A percentile compares a stretch with the other conserved stretches of the same genome.
These are phyloP conservation scores for Raffaelea arxii DNA, from an alignment of 2,329 filamentous ascomycete species.

Conservation along the genomic window DNA sequence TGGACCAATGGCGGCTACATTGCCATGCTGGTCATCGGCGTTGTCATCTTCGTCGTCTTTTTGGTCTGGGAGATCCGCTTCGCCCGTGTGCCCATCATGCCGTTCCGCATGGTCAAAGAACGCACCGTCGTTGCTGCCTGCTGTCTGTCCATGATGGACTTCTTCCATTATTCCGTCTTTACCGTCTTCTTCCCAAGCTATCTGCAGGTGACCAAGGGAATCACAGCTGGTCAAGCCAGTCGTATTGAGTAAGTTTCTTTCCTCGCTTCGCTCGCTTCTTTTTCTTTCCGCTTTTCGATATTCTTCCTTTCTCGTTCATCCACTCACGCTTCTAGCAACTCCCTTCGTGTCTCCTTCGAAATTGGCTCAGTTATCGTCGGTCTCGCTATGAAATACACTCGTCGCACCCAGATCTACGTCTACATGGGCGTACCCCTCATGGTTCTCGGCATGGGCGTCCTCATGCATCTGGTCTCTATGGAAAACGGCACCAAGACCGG, in stretches of 20 bases:
- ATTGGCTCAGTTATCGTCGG: conserved; percentile 50
- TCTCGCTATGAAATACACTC: conserved; percentile 43
- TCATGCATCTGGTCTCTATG: conserved; percentile 44
- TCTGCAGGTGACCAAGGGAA: conserved; percentile 43
- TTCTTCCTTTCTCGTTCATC: neutral
- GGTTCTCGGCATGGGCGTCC: conserved; percentile 52
- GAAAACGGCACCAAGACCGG: conserved; percentile 32
- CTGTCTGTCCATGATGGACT: conserved; percentile 24
- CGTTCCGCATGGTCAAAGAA: conserved; percentile 25
- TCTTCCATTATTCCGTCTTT: conserved; percentile 24
- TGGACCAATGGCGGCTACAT: conserved; percentile 25
- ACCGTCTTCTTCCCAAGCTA: conserved; percentile 24
- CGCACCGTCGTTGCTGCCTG: conserved; percentile 29
- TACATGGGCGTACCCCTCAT: conserved; percentile 49
- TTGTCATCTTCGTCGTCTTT: conserved; percentile 2
- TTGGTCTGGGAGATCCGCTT: conserved; percentile 23
- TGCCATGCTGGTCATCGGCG: conserved; percentile 22
- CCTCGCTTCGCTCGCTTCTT: neutral
- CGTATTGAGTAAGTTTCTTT: conserved; percentile 29
- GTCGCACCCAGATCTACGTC: conserved; percentile 54
- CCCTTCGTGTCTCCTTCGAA: conserved; percentile 46
- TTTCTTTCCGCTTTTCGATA: neutral
- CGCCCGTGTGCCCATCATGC: conserved; percentile 27
- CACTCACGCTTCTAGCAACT: conserved; percentile 12
- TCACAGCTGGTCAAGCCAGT: conserved; percentile 44